Conservation (phyloP, 176 grass and related monocot species). For the Luzula sylvatica region DNA sequence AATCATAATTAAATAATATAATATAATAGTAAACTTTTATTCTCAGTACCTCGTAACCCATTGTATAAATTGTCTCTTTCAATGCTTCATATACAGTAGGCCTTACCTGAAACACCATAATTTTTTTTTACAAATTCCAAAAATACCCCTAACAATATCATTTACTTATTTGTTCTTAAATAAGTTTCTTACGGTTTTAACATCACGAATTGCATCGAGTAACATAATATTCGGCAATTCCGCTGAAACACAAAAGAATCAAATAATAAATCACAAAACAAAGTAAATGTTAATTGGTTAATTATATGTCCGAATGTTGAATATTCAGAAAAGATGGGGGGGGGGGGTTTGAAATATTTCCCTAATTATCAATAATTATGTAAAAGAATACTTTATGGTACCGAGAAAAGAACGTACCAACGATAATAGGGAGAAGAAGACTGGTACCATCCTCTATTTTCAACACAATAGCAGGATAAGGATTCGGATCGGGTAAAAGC, state of each 20-base stretch:
- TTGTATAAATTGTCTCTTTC: slow-evolving; percentile 70
- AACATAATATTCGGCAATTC: slow-evolving; percentile 87
- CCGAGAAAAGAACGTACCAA: slow-evolving; percentile 36
- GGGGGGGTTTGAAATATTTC: too few relatives aligned
- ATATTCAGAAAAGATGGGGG: too few relatives aligned
- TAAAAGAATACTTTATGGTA: neutral
- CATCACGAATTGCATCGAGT: slow-evolving; percentile 72
- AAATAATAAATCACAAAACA: slow-evolving; percentile 14
- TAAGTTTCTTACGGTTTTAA: slow-evolving; percentile 52
- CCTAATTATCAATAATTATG: slow-evolving; percentile 1
- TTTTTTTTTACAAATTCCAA: neutral
- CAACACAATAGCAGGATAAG: slow-evolving; percentile 81
- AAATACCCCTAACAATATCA: slow-evolving; percentile 12
- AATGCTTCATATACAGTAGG: slow-evolving; percentile 83
- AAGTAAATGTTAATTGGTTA: neutral
- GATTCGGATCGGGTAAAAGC: slow-evolving; percentile 53
- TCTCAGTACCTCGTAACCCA: slow-evolving; percentile 51
- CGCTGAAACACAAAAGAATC: slow-evolving; percentile 37
- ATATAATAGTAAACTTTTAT: slow-evolving; percentile 12
- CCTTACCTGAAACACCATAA: slow-evolving; percentile 46
- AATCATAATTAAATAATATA: neutral
- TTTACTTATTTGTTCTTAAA: neutral
- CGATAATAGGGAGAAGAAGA: slow-evolving; percentile 87
- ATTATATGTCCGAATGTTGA: too few relatives aligned
- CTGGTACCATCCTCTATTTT: slow-evolving; percentile 96